Evolutionary conservation across 1,284 basidiomycete species (phyloP), one percentile per base, ranked within the genome.

Genomic region (Boletus mariae): DNA sequence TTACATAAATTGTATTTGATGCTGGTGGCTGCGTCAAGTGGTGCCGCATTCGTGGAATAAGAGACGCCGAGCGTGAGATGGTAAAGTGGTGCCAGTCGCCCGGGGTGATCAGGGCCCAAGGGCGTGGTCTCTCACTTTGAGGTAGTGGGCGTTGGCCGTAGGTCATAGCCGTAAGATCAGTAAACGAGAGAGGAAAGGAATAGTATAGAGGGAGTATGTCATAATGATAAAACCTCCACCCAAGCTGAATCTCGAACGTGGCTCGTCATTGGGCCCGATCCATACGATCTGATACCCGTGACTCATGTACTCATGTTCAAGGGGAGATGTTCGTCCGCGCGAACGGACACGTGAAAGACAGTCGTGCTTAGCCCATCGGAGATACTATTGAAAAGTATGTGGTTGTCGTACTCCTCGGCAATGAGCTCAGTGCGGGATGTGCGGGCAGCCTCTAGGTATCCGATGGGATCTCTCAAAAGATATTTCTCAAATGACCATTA

Each of bases 81-180:
- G 80, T 81, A 61, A 84, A 82, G 67, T 84, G 84, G 63, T 84
- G 82, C 81, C 82, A 84, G 8, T 61, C 60, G 12, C 58, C 58
- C 3, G 71, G 55, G 1, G 68, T 67, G 68, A 84, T 83, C 0
- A 20, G 20, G 20, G 20, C 20, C 20, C 20, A n/a, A n/a, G n/a
- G n/a, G n/a, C n/a, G 20, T 20, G 20, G 20, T 20, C 20, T 20
- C 20, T 20, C 20, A 20, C 20, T 20, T 20, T 20, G 20, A 82
- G 75, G 26, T 67, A 74, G 52, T 73, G 73, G 4, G 79, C 74
- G 40, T 77, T 66, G 17, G 62, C 43, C 1, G 64, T 66, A 0
- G 75, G 77, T 8, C 78, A 68, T 2, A 57, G 43, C 1, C 0
- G 77, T 79, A 1, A 79, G 77, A 54, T 78, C 70, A 0, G 75